phyloP scores from a whole-genome alignment of 306 rosid genomes.

The Cucumis sativus region DNA sequence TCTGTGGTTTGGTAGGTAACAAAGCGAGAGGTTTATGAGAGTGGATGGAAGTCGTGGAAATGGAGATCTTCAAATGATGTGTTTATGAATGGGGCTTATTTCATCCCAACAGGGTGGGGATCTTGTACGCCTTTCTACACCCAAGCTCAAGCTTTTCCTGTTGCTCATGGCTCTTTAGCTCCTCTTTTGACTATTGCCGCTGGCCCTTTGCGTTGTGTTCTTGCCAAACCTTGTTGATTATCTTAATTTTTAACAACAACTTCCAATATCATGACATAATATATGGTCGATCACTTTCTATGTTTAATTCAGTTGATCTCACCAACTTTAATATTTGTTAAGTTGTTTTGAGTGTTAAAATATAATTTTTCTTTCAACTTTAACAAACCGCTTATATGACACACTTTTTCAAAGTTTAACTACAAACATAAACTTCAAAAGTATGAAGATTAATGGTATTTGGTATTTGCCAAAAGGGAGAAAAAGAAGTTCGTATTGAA shows the following conservation, averaged over 20 bases:
- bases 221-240: conserved; percentile 35
- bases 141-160: conserved; percentile 35
- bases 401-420: too few relatives aligned
- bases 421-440: too few relatives aligned
- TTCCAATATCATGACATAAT: not conserved
- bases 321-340: not conserved
- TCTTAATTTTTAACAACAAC: not conserved
- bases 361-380: too few relatives aligned
- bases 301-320: not conserved
- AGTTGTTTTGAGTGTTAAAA: not conserved
- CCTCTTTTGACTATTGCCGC: conserved; percentile 61
- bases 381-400: too few relatives aligned
- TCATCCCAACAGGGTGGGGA: conserved; percentile 79
- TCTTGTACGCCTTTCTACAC: conserved; percentile 53
- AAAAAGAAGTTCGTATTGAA: too few relatives aligned
- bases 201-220: conserved; percentile 42
- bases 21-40: conserved; percentile 36
- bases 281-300: not conserved
- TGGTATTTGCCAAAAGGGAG: too few relatives aligned
- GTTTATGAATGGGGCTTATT: conserved; percentile 71
- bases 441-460: too few relatives aligned
- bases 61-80: conserved; percentile 77
- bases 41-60: conserved; percentile 58
- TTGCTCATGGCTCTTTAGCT: conserved; percentile 42
- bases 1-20: conserved; percentile 29